Base-by-base conservation (phyloP, 2,329 filamentous ascomycete species). In the Trichophyton benhamiae region DNA sequence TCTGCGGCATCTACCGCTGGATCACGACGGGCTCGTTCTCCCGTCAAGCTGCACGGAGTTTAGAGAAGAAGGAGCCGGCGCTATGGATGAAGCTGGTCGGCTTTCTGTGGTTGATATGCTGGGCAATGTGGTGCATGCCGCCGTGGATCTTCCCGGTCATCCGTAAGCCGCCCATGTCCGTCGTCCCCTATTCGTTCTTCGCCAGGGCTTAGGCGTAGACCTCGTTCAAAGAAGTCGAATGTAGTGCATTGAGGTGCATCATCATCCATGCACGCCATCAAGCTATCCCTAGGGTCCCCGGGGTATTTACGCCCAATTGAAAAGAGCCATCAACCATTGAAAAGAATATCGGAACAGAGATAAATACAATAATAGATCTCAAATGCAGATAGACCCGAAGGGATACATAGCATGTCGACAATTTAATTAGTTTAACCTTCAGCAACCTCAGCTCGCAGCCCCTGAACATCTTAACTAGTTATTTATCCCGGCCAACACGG, bases 1-100 rank as follows among this genome's bases (percentile, higher is more conserved):
- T 60, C 4, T 60, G 61, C 13, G 13, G 30, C 7, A 58, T 46
- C 3, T 36, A 60, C 52, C 60, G 53, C 52, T 53, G 58, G 27
- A 36, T 58, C 36, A 44, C 25, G 15, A 42, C 57, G 11, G 41
- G 57, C 20, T 58, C 57, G 42, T 55, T 55, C 27, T 55, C 52
- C 25, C 52, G 52, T 6, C n/a, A n/a, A 20, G 27, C 8, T 11
- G 6, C 17, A 55, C n/a, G 5, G 11, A 36, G 55, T 17, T 1
- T 11, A 15, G 17, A 30, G n/a, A n/a, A 57, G 27, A 41, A 13
- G 36, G 7, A 44, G 11, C 55, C 55, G 13, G 55, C 36, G 36
- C 22, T 58, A 44, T 58, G 55, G 55, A 11, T 42, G 22, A 42
- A 17, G 41, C 17, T 58, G 13, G 8, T 44, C 9, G 55, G 55